Conservation (phyloP, 441 rosid species). For the Omphalea diandra region DNA sequence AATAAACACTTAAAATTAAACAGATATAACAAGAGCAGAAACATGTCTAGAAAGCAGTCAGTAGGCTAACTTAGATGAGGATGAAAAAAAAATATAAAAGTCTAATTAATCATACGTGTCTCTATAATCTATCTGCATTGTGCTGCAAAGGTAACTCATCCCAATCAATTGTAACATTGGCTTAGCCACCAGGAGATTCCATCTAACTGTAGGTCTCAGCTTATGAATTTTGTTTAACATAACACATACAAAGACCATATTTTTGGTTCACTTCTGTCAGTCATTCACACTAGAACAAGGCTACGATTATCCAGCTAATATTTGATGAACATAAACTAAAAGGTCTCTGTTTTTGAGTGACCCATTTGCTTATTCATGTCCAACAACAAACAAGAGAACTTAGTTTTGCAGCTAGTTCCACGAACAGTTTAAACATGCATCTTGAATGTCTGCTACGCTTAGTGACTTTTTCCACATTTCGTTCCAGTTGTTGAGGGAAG, state of each 20-base stretch:
- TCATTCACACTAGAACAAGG: background rate
- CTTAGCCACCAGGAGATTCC: background rate
- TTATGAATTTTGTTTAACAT: background rate
- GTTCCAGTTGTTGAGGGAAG: background rate
- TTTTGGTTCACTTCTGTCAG: background rate
- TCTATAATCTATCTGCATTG: background rate
- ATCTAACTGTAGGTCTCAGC: background rate
- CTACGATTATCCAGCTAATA: background rate
- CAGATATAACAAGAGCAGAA: slow-evolving; percentile 1
- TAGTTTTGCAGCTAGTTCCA: background rate
- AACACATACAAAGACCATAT: background rate
- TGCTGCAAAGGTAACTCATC: no score
- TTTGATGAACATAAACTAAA: background rate
- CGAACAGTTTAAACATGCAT: background rate
- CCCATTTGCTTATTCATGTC: background rate
- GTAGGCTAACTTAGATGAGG: background rate
- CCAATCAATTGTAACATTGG: background rate
- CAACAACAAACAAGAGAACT: background rate
- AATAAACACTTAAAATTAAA: background rate
- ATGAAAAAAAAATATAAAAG: background rate
- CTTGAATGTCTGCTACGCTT: background rate
- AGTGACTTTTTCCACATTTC: background rate
- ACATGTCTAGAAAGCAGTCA: background rate
- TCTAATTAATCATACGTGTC: background rate
- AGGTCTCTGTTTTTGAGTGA: background rate